phyloP scores from a whole-genome alignment of 2,329 filamentous ascomycete genomes.

The Aspergillus novofumigatus region DNA sequence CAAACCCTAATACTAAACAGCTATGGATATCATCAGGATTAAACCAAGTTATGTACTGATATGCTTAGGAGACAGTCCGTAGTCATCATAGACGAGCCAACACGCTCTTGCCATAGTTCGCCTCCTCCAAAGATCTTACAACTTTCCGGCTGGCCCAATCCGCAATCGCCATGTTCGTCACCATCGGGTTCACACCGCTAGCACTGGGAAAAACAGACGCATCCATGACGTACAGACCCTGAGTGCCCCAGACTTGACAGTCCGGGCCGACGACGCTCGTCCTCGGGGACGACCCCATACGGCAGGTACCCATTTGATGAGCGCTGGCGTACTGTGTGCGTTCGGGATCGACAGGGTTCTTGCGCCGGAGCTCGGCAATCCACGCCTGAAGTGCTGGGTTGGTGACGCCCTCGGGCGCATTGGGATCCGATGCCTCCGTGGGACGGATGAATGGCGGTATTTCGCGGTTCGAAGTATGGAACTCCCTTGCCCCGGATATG shows the following conservation, averaged over 20 bases:
- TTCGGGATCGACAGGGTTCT: slow-evolving; percentile 46
- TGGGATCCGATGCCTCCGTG: slow-evolving; percentile 17
- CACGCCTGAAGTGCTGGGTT: slow-evolving; percentile 52
- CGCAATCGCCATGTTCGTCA: slow-evolving; percentile 49
- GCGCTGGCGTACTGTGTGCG: slow-evolving; percentile 42
- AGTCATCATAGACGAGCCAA: slow-evolving; percentile 21
- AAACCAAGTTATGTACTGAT: not conserved
- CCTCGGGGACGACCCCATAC: slow-evolving; percentile 42
- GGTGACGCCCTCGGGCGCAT: slow-evolving; percentile 46
- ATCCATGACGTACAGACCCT: slow-evolving; percentile 47
- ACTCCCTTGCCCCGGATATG: slow-evolving; percentile 74
- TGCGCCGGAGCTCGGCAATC: slow-evolving; percentile 47
- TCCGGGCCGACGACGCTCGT: slow-evolving; percentile 43
- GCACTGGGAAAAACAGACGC: slow-evolving; percentile 49
- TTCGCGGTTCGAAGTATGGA: slow-evolving; percentile 62
- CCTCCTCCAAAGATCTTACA: slow-evolving; percentile 25
- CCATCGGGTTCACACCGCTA: slow-evolving; percentile 50
- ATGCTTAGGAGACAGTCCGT: not conserved
- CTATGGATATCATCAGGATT: not conserved
- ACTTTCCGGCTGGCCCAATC: slow-evolving; percentile 44
- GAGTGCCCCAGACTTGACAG: slow-evolving; percentile 45
- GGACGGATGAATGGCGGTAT: slow-evolving; percentile 60
- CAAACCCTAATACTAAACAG: not conserved
- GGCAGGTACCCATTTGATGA: slow-evolving; percentile 51
- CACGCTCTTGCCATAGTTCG: slow-evolving; percentile 7